Base-by-base conservation (phyloP, 2,329 filamentous ascomycete species). In the Cercospora sojina region DNA sequence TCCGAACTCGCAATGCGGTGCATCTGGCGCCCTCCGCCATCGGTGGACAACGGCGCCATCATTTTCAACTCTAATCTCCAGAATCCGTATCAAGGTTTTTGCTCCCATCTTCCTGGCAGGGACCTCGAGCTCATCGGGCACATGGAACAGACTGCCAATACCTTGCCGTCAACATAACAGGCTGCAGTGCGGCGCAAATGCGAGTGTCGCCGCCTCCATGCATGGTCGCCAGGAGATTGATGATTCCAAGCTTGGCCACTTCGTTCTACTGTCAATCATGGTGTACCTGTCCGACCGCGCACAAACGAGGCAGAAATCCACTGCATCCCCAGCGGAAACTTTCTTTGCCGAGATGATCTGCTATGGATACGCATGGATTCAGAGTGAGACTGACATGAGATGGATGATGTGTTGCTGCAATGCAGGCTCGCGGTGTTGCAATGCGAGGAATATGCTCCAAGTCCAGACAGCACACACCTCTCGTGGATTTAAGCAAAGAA, bases 321-420 rank as follows among this genome's bases (percentile, higher is more conserved):
- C 29, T 20, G 29, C n/a, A 5, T 20, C 43, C 60, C 55, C 43
- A 16, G 55, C 18, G 8, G n/a, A 35, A 51, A n/a, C 43, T 51
- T 41, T 56, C 27, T 60, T 27, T 29, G 13, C 53, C 60, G 60
- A 66, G 64, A 64, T 66, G 60, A 64, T 66, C 12, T 43, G 59
- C 43, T 55, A 60, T 64, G 60, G 60, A 56, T 56, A 41, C 16
- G 58, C 57, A 47, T 65, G 64, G 32, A 38, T 51, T 29, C 16
- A 31, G 12, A 53, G 23, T n/a, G 32, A 51, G 25, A 27, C 20
- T 25, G 32, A 23, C 25, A 38, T 53, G 59, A 38, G n/a, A 25
- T 13, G n/a, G 16, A 18, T 27, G 43, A 53, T 38, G 18, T 43
- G 47, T n/a, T 9, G n/a, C 43, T 29, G 20, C 32, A 43, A 23